Conservation (phyloP, 2,329 filamentous ascomycete species). For the Neonectria faginata region DNA sequence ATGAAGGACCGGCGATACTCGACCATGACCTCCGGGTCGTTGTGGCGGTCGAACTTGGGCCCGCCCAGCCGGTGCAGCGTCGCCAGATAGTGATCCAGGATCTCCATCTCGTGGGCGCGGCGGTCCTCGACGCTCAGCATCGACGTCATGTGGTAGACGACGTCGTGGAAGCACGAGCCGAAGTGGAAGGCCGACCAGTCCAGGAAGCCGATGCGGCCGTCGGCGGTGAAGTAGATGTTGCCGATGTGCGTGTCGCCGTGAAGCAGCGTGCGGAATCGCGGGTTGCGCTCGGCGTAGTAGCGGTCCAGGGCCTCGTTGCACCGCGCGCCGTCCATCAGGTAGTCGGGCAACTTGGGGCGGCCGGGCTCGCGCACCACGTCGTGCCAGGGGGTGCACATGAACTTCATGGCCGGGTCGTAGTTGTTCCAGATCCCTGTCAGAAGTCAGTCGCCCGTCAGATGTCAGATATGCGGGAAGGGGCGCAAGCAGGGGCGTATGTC, state of each 20-base stretch:
- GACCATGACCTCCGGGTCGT: constrained; percentile 37
- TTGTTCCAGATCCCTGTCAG: constrained; percentile 49
- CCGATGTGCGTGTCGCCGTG: constrained; percentile 59
- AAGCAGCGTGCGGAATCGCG: constrained; percentile 53
- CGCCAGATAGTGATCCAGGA: constrained; percentile 39
- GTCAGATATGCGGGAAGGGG: background rate
- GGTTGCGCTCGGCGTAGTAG: constrained; percentile 53
- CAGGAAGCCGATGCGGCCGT: constrained; percentile 52
- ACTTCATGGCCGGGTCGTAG: constrained; percentile 52
- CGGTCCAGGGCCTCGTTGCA: constrained; percentile 51
- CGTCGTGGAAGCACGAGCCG: constrained; percentile 57
- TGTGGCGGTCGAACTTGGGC: constrained; percentile 34
- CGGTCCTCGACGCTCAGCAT: constrained; percentile 55
- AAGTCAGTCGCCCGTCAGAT: constrained; percentile 14
- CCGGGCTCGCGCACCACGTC: constrained; percentile 46
- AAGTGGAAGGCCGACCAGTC: constrained; percentile 58
- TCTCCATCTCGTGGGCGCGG: constrained; percentile 53
- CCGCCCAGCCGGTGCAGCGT: constrained; percentile 28
- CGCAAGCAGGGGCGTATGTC: background rate
- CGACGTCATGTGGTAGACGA: constrained; percentile 55
- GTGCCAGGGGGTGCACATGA: constrained; percentile 47
- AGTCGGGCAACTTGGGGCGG: constrained; percentile 51
- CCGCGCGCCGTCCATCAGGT: constrained; percentile 52
- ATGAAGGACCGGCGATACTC: constrained; percentile 47
- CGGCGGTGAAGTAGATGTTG: constrained; percentile 56